phyloP scores from a whole-genome alignment of 805 yeast species.

The Wickerhamiella domercqiae region DNA sequence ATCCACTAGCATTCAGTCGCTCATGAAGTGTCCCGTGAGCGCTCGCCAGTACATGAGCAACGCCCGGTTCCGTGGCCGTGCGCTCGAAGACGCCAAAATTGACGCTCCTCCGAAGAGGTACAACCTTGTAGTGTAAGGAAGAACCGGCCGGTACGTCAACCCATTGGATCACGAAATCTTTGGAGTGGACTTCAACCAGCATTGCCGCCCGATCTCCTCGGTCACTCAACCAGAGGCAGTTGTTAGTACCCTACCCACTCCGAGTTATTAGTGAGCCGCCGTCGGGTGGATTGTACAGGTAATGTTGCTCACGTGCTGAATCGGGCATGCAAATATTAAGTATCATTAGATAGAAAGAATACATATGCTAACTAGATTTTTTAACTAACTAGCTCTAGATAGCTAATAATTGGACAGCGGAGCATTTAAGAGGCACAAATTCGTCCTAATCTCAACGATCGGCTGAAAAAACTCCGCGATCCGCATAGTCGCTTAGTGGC shows the following conservation, averaged over 20 bases:
- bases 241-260: not conserved
- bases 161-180: conserved; percentile 86
- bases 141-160: conserved; percentile 57
- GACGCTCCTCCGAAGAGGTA: conserved; percentile 57
- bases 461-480: not conserved
- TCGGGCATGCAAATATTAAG: not conserved
- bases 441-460: not conserved
- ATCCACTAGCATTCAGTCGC: conserved; percentile 38
- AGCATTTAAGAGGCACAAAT: not conserved
- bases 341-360: not conserved
- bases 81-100: conserved; percentile 21
- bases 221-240: not conserved
- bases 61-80: conserved; percentile 8
- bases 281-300: not conserved
- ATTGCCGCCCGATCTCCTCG: not conserved
- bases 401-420: not conserved
- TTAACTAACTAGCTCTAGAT: not conserved
- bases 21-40: conserved; percentile 24
- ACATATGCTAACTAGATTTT: not conserved
- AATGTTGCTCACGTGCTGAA: not conserved
- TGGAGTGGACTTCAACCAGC: conserved; percentile 63
- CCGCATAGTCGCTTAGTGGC: not conserved
- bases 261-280: not conserved
- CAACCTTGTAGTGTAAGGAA: conserved; percentile 60
- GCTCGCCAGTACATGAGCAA: conserved; percentile 17